phyloP scores from a whole-genome alignment of 2,329 filamentous ascomycete genomes.

The Fusarium sp. region DNA sequence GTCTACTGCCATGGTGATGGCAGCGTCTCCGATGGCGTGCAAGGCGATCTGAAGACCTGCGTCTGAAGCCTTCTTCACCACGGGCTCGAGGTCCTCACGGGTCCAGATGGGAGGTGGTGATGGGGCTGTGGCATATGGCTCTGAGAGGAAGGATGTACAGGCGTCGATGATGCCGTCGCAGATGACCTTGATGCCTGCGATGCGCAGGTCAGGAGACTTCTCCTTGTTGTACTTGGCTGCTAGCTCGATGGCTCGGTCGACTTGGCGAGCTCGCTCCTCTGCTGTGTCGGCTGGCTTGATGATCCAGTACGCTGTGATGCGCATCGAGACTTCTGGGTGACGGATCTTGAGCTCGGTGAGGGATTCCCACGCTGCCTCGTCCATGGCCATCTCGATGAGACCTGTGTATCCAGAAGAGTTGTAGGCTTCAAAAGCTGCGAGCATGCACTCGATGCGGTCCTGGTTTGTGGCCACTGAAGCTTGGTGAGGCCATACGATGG shows the following conservation, averaged over 20 bases:
- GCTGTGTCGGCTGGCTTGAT: constrained; percentile 60
- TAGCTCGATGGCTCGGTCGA: constrained; percentile 62
- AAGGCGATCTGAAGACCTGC: constrained; percentile 70
- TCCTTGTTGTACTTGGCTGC: constrained; percentile 49
- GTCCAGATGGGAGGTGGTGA: constrained; percentile 66
- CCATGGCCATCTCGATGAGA: constrained; percentile 72
- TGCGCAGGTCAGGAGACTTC: constrained; percentile 56
- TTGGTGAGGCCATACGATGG: constrained; percentile 67
- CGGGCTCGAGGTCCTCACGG: constrained; percentile 62
- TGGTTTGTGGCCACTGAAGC: constrained; percentile 60
- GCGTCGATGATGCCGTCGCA: constrained; percentile 73
- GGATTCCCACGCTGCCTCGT: constrained; percentile 66
- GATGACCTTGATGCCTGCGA: constrained; percentile 73
- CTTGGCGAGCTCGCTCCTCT: constrained; percentile 58
- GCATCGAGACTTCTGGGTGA: constrained; percentile 51
- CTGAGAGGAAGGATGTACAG: constrained; percentile 69
- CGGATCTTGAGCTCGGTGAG: constrained; percentile 57
- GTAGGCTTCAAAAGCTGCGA: constrained; percentile 62
- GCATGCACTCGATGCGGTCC: constrained; percentile 62
- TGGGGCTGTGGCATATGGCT: constrained; percentile 64
- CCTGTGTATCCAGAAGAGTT: constrained; percentile 66
- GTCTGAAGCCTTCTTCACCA: constrained; percentile 64
- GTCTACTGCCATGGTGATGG: constrained; percentile 68
- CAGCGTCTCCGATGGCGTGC: constrained; percentile 72
- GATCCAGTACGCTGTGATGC: constrained; percentile 68